Conservation (phyloP, 352 stramenopile species). For the Phytophthora aleatoria region DNA sequence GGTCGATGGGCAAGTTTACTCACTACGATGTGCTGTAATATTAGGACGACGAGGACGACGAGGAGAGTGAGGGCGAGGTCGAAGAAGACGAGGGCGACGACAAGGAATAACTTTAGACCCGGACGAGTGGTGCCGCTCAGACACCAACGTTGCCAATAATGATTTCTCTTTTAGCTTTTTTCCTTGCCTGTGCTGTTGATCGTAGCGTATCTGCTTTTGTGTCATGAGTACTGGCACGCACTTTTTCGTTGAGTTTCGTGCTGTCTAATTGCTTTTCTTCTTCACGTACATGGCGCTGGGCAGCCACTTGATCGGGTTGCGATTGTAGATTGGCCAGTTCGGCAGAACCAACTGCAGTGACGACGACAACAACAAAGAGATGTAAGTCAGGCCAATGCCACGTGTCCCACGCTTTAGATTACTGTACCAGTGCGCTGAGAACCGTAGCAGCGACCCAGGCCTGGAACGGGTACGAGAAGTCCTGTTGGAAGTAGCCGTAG, state of each 20-base stretch:
- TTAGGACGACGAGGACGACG: conserved; percentile 51
- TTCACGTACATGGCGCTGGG: conserved; percentile 79
- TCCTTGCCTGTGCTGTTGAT: neutral
- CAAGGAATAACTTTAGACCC: conserved; percentile 33
- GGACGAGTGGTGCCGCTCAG: neutral
- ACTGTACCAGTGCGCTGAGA: conserved; percentile 60
- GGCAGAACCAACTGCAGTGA: conserved; percentile 65
- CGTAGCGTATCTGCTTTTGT: neutral
- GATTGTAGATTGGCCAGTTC: conserved; percentile 87
- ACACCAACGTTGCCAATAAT: conserved; percentile 13
- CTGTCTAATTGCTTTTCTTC: conserved; percentile 43
- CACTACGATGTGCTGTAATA: conserved; percentile 10
- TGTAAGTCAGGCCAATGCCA: conserved; percentile 17
- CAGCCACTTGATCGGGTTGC: conserved; percentile 82
- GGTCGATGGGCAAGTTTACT: neutral
- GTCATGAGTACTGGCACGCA: neutral
- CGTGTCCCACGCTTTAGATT: conserved; percentile 6
- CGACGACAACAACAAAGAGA: conserved; percentile 2
- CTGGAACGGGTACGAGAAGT: conserved; percentile 82
- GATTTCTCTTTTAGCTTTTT: conserved; percentile 22
- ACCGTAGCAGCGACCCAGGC: conserved; percentile 68
- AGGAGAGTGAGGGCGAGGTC: conserved; percentile 32
- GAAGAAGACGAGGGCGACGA: conserved; percentile 37
- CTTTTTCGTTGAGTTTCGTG: neutral
- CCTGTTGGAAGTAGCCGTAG: conserved; percentile 83